phyloP scores from a whole-genome alignment of 345 rosid species.

The Murraya paniculata region DNA sequence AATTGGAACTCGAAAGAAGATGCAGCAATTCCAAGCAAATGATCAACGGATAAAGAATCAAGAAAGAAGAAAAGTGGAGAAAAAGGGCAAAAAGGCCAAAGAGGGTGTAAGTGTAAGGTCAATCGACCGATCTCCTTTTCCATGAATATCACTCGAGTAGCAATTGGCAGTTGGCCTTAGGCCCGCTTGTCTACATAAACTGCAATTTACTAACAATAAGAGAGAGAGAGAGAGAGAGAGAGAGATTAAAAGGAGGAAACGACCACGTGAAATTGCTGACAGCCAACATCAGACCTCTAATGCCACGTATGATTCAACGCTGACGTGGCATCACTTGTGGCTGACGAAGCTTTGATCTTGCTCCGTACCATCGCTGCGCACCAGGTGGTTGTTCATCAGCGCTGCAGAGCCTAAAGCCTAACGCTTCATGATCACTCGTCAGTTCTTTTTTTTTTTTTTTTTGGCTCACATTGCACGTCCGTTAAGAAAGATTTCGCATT shows the following conservation, averaged over 20 bases:
- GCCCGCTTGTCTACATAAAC: constrained; percentile 4
- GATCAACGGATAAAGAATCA: not conserved
- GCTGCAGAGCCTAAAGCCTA: constrained; percentile 3
- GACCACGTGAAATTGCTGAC: constrained; percentile 17
- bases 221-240: not conserved
- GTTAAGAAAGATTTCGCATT: not conserved
- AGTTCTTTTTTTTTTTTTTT: not conserved
- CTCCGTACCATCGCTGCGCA: not conserved
- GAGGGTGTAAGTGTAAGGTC: not conserved
- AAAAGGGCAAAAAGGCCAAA: no score
- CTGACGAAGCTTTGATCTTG: constrained; percentile 11
- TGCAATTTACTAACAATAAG: not conserved
- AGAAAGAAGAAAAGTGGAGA: not conserved
- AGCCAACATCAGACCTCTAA: not conserved
- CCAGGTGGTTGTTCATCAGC: not conserved
- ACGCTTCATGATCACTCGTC: not conserved
- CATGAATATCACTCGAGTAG: not conserved
- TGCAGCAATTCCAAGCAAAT: not conserved
- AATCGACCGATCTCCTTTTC: not conserved
- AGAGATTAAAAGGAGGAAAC: no score
- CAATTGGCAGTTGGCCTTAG: not conserved
- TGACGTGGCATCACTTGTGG: constrained; percentile 6
- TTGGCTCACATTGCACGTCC: not conserved
- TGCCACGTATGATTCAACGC: constrained; percentile 6
- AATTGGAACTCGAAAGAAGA: not conserved